Evolutionary conservation across 306 rosid species (phyloP).

Genomic region (Casuarina glauca): DNA sequence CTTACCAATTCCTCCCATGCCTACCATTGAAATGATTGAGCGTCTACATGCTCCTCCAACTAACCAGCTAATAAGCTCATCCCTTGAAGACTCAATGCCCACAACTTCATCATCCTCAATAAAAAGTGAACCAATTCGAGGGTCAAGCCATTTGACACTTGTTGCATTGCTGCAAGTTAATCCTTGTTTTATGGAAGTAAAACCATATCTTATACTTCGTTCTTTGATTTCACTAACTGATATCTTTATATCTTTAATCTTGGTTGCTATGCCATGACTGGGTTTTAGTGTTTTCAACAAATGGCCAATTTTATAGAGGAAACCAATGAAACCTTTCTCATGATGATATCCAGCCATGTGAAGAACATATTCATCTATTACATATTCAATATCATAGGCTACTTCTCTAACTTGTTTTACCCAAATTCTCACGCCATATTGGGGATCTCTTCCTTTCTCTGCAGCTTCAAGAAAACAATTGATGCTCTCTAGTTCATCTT

Average conservation of each 20-base stretch:
- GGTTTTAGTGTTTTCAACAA: not conserved
- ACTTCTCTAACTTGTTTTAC: constrained; percentile 7
- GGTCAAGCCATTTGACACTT: constrained; percentile 3
- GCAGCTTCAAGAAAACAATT: constrained; percentile 13
- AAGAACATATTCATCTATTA: not conserved
- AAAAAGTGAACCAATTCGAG: constrained; percentile 7
- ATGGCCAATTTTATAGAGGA: not conserved
- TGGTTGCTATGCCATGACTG: not conserved
- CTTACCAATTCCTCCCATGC: not conserved
- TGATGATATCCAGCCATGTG: not conserved
- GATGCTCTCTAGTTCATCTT: constrained; percentile 10
- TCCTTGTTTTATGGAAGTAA: not conserved
- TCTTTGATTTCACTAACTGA: constrained; percentile 4
- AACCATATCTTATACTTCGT: constrained; percentile 2
- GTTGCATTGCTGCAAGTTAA: not conserved
- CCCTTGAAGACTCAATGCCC: constrained; percentile 1
- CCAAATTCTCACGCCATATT: not conserved
- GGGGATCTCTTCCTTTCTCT: not conserved
- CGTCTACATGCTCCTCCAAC: not conserved
- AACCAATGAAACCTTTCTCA: not conserved
- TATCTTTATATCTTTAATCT: constrained; percentile 4
- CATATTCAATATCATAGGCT: constrained; percentile 11
- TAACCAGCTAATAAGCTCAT: not conserved
- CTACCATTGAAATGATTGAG: not conserved
- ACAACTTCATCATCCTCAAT: constrained; percentile 2